Base-by-base conservation (phyloP, 2,329 filamentous ascomycete genomes). In the Aspergillus sp. region DNA sequence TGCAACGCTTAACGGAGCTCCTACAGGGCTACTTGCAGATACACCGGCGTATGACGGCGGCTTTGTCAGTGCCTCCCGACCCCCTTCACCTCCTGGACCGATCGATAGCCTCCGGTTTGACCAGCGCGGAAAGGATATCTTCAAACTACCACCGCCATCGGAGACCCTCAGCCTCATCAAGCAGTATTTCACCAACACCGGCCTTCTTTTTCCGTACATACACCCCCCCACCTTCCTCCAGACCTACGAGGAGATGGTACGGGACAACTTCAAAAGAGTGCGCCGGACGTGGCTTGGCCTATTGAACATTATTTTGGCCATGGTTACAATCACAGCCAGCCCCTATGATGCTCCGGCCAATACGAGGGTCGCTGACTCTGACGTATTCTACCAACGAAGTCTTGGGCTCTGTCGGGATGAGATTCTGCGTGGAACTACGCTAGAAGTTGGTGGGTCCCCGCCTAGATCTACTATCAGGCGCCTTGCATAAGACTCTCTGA, bases 271-370 rank as follows among this genome's bases (percentile, higher is more conserved):
- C 15, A 64, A 57, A 3, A 67, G 62, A 9, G 67, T 72, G 7
- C 66, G 73, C 3, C 64, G 69, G 34, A 73, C 70, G 0, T 75
- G 73, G 73, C 65, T 75, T n/a, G 73, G 72, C 4, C 45, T 74
- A 2, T 56, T 75, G 9, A 74, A 74, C 31, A 71, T 74, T 53
- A 63, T 74, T 1, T 59, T 75, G 7, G 73, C 73, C 4, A 74
- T 73, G 66, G 65, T 68, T 1, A 59, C n/a, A 3, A 15, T 48
- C 7, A 59, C 56, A 7, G 43, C 48, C 1, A 9, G 13, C 2
- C 22, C 49, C 0, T 17, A 13, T 2, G 6, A 11, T 11, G 9
- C 49, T 0, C 28, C 25, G 38, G 56, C 49, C 2, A n/a, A 59
- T 7, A 23, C 13, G 1, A 6, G 56, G 4, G 8, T 28, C 25